Conservation (phyloP, 768 basidiomycete genomes). For the Suillus clintonianus region DNA sequence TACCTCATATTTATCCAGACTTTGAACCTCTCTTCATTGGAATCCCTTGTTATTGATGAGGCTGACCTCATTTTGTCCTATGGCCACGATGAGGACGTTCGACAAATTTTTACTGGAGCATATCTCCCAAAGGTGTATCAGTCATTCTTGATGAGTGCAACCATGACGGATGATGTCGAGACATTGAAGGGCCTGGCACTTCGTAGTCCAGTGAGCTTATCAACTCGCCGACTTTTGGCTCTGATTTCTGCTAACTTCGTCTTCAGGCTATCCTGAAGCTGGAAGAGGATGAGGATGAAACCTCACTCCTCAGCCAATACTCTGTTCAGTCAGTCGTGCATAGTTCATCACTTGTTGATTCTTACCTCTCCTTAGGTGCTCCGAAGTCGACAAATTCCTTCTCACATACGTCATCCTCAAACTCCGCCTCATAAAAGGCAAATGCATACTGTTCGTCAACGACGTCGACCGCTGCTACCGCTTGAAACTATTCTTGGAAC, state of each 20-base stretch:
- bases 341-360: slow-evolving; percentile 1
- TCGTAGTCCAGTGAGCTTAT: slow-evolving; percentile 74
- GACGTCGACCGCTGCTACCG: slow-evolving; percentile 93
- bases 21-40: slow-evolving; percentile 64
- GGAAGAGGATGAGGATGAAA: slow-evolving; percentile 85
- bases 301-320: slow-evolving; percentile 82
- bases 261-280: slow-evolving; percentile 79
- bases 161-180: slow-evolving; percentile 95
- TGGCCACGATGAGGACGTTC: slow-evolving; percentile 90
- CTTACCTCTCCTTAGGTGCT: slow-evolving; percentile 51
- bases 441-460: slow-evolving; percentile 96
- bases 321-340: slow-evolving; percentile 59
- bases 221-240: not conserved
- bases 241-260: not conserved
- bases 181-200: slow-evolving; percentile 85
- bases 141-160: slow-evolving; percentile 96
- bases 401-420: slow-evolving; percentile 96
- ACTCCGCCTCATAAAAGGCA: slow-evolving; percentile 92
- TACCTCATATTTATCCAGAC: slow-evolving; percentile 42
- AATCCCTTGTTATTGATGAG: slow-evolving; percentile 94
- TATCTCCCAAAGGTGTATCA: slow-evolving; percentile 83
- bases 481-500: slow-evolving; percentile 96
- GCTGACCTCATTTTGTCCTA: slow-evolving; percentile 97
- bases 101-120: slow-evolving; percentile 65
- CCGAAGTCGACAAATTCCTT: slow-evolving; percentile 97